phyloP scores from a whole-genome alignment of 257 asterid genomes.

The Nicotiana obtusifolia region DNA sequence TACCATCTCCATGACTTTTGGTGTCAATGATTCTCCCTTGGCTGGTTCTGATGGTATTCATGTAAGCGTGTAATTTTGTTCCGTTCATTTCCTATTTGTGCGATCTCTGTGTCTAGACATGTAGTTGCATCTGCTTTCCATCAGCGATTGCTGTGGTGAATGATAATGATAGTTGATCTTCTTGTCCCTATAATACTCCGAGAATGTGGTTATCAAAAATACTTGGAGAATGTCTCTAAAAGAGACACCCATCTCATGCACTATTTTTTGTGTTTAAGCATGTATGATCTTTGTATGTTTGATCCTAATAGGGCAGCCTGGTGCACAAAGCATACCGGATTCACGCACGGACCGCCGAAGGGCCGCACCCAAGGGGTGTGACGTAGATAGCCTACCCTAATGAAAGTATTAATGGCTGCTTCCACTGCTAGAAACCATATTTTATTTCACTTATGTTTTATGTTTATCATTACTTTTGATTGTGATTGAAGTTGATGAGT shows the following conservation, averaged over 20 bases:
- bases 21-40: conserved; percentile 96
- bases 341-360: too few species aligned
- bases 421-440: too few species aligned
- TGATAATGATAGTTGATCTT: not conserved
- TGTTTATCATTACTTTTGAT: too few species aligned
- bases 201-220: not conserved
- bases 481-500: too few species aligned
- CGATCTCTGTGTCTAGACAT: not conserved
- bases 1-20: conserved; percentile 96
- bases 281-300: not conserved
- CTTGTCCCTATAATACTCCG: not conserved
- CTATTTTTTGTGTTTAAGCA: not conserved
- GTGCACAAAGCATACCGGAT: too few species aligned
- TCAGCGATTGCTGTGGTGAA: not conserved
- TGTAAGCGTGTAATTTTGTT: conserved; percentile 43
- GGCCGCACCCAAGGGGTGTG: too few species aligned
- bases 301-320: not conserved
- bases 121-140: conserved; percentile 1
- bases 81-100: not conserved
- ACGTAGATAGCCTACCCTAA: too few species aligned
- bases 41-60: conserved; percentile 95
- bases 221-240: not conserved
- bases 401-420: too few species aligned
- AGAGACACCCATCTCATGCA: not conserved
- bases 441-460: too few species aligned